Evolutionary conservation across 345 rosid genomes (phyloP).

Genomic region (Durio zibethinus): DNA sequence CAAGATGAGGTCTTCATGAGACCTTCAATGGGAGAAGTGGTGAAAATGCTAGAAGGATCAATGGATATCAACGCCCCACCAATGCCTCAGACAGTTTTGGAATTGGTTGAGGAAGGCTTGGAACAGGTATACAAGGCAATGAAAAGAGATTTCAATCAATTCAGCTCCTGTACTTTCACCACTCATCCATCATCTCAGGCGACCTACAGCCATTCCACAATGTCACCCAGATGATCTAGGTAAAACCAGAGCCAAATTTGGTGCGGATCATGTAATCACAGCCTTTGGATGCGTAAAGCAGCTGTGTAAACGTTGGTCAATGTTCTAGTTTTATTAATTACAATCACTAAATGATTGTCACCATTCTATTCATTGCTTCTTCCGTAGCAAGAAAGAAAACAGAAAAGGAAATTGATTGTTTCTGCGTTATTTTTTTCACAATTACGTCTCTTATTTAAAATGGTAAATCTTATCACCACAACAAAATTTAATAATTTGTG

Average conservation of each 20-base stretch:
- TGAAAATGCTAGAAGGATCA: slow-evolving; percentile 65
- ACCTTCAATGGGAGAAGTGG: slow-evolving; percentile 76
- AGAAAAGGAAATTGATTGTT: background rate
- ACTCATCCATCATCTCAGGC: slow-evolving; percentile 55
- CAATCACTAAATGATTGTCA: background rate
- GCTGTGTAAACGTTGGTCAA: background rate
- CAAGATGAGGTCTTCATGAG: slow-evolving; percentile 59
- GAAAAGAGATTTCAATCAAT: slow-evolving; percentile 63
- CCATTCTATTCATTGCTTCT: background rate
- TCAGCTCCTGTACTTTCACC: slow-evolving; percentile 49
- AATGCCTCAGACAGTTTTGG: slow-evolving; percentile 81
- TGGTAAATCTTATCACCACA: background rate
- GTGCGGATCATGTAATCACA: background rate
- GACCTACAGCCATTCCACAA: slow-evolving; percentile 79
- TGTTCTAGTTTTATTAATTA: background rate
- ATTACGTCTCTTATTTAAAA: background rate
- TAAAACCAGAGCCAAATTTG: background rate
- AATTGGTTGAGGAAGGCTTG: slow-evolving; percentile 77
- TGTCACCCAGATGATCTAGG: slow-evolving; percentile 75
- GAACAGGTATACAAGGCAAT: slow-evolving; percentile 78
- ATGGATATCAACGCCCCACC: slow-evolving; percentile 54
- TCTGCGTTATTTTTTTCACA: background rate
- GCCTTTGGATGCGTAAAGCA: background rate
- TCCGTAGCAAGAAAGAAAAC: background rate
- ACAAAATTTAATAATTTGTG: too few species aligned